A percentile compares a stretch with the other conserved stretches of the same genome.
Conservation (phyloP, 352 stramenopile genomes). For the Phytophthora aleatoria region DNA sequence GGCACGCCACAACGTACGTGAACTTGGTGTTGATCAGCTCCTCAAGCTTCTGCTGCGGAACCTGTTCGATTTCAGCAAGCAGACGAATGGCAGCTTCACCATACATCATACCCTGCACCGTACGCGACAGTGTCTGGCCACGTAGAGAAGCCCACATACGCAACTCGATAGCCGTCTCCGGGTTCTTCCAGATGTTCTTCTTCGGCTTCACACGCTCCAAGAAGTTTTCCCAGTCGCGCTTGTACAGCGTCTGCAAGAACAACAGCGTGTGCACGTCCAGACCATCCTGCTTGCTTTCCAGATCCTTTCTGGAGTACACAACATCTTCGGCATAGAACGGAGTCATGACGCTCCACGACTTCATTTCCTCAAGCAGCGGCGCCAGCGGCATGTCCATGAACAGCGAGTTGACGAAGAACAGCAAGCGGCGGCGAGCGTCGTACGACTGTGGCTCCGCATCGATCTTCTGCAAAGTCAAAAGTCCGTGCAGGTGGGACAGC, state of each 20-base stretch:
- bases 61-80: slow-evolving; percentile 95
- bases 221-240: slow-evolving; percentile 98
- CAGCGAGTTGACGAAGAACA: slow-evolving; percentile 99
- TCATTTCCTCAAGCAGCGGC: slow-evolving; percentile 97
- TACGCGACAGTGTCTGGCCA: slow-evolving; percentile 97
- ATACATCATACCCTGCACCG: slow-evolving; percentile 99
- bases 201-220: slow-evolving; percentile 95
- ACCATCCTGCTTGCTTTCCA: slow-evolving; percentile 96
- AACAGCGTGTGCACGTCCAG: slow-evolving; percentile 86
- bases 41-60: slow-evolving; percentile 91
- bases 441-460: slow-evolving; percentile 97
- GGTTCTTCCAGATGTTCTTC: slow-evolving; percentile 92
- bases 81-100: slow-evolving; percentile 98
- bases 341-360: slow-evolving; percentile 98
- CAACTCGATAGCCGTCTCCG: slow-evolving; percentile 86
- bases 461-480: slow-evolving; percentile 96
- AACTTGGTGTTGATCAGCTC: slow-evolving; percentile 99
- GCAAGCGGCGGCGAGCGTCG: slow-evolving; percentile 94
- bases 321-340: slow-evolving; percentile 99
- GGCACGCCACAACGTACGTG: slow-evolving; percentile 98
- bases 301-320: slow-evolving; percentile 95
- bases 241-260: slow-evolving; percentile 97
- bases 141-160: slow-evolving; percentile 98
- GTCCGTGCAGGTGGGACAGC: slow-evolving; percentile 91
- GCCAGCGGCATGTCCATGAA: slow-evolving; percentile 99